Base-by-base conservation (phyloP, 805 yeast genomes). In the Sugiyamaella smithiae region DNA sequence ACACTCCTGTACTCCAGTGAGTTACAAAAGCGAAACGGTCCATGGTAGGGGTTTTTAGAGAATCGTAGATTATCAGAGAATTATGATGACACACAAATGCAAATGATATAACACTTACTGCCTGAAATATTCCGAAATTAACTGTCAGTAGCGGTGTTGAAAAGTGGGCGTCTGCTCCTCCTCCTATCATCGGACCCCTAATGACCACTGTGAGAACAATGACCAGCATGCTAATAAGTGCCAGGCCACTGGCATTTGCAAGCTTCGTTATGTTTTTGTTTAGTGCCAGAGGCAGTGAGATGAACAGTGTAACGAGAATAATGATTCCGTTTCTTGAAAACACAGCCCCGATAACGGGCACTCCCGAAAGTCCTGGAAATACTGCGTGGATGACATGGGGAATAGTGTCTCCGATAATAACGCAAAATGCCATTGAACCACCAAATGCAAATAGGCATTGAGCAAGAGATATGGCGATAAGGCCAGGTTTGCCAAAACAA, bases 71-170 rank as follows among this genome's bases (percentile, higher is more conserved):
- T 60, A 90, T 85, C 24, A 91, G 80, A 0, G 97, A 88, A 64
- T 90, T 90, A 65, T 90, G 98, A 62, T 90, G 98, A 62, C 98
- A 90, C 2, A 90, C 97, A 56, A 91, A 75, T 1, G 98, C 98
- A 70, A 90, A 90, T 0, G 97, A 88, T 26, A 90, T 88, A 43
- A 90, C 96, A n/a, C 93, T 84, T 23, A 90, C 81, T 1, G 97
- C 96, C 66, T 90, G 96, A 63, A 90, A 88, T 2, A 90, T 69
- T 36, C 81, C 80, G 9, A 74, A 65, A 54, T 83, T 83, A 43
- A 88, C 61, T 3, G 87, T 69, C 69, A 35, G 67, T 45, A 9
- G 64, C 50, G 67, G 64, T 2, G 57, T 38, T 0, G 79, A 50
- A 14, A 84, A 67, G 0, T 68, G 53, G 0, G 86, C 84, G 57